Percentiles rank a stretch among this genome's conserved stretches.
These are phyloP conservation scores for Phyllosticta citrichinensis DNA, from an alignment of 2,329 filamentous ascomycete species.

Conservation along the genomic window DNA sequence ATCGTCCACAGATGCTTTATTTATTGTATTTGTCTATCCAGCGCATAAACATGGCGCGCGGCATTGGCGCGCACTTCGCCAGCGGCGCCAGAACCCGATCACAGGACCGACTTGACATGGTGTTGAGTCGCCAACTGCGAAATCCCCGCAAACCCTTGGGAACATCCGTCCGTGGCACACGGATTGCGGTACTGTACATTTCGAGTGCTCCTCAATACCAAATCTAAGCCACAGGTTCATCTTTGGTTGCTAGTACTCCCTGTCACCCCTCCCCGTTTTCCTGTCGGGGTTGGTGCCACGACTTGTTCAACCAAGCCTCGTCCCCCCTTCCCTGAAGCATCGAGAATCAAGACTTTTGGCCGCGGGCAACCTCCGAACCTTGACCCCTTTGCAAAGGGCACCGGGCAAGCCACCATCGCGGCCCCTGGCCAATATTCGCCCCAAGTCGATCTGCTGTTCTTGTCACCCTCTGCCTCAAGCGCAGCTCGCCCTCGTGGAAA, in stretches of 20 bases:
- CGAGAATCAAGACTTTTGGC: neutral
- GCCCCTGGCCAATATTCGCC: constrained; percentile 6
- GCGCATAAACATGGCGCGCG: neutral
- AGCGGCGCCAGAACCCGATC: neutral
- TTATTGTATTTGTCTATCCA: neutral
- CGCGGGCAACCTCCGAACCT: neutral
- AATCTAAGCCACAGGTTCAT: no score
- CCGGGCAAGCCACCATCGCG: neutral
- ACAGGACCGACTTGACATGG: neutral
- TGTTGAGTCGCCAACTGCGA: neutral
- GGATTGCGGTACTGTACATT: no score
- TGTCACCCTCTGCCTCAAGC: constrained; percentile 6
- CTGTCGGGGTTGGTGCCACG: no score
- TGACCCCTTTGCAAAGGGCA: neutral
- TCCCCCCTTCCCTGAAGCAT: neutral
- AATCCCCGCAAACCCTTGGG: neutral
- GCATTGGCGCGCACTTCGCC: neutral
- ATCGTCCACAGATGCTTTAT: neutral
- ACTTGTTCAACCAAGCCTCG: no score
- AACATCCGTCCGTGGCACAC: neutral
- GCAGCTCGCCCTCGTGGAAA: neutral
- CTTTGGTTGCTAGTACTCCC: no score
- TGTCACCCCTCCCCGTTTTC: no score
- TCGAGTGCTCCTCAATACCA: no score
- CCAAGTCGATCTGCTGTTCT: constrained; percentile 9